Evolutionary conservation across 148 eudicot genomes (phyloP), one percentile per base, ranked within the genome.

Genomic region (Silene conica): DNA sequence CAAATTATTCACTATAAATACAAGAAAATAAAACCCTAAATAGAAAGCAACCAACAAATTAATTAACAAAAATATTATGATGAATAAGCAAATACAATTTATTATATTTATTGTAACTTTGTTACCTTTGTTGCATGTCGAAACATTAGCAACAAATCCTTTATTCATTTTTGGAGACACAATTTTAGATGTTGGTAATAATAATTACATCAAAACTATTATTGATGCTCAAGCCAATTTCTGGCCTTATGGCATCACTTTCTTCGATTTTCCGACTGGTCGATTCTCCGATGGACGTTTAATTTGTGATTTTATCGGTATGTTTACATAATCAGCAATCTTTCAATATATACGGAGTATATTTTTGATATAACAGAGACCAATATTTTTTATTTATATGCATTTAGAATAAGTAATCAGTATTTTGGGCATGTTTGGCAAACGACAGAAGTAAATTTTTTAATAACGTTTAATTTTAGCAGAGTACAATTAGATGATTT

Each of bases 141-240:
- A 28, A 38, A 70, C 38, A 38, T 18, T 8, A 56, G 66, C 48
- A 59, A 67, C 59, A 41, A 8, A 7, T 52, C 56, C 82, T 26
- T 70, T 90, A 0, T 90, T 83, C 80, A 70, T 90, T 12, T 90
- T 90, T 34, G 95, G 95, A 0, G 95, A 90, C 75, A 88, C 95
- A 0, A 74, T 70, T 38, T 82, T 83, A 22, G 95, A 90, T 76
- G 70, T 80, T 31, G 95, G 95, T 20, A 90, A 88, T 73, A 90
- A 86, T 73, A 82, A 88, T 60, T 86, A 86, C 74, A 86, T 90
- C 78, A 86, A 86, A 67, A 90, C 92, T 8, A 67, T 76, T 11
- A 62, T 83, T 34, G 48, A 67, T 68, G 79, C 72, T 64, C 74
- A 74, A 63, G 88, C 96, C 8, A 85, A 88, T 70, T 88, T 88